Evolutionary conservation across 176 grass and related monocot species (phyloP).

Genomic region (Aegilops umbellulata): DNA sequence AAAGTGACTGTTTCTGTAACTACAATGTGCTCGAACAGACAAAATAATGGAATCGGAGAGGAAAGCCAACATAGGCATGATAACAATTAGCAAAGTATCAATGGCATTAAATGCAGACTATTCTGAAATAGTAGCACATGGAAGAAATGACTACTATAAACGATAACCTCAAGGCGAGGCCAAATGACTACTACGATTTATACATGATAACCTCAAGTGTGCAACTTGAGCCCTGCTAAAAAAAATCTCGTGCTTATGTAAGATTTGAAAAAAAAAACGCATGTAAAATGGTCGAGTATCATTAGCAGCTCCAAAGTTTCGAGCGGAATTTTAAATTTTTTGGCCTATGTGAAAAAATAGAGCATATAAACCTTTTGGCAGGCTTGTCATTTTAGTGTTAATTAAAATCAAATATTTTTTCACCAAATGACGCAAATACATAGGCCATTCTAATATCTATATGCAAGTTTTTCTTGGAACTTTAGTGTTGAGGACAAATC

Average conservation of each 20-base stretch:
- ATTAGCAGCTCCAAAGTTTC: background rate
- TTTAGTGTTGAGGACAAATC: background rate
- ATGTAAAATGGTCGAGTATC: background rate
- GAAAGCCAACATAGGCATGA: background rate
- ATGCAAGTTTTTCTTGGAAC: background rate
- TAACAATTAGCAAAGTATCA: background rate
- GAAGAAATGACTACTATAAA: background rate
- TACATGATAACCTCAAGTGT: background rate
- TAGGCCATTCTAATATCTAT: background rate
- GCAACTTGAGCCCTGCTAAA: background rate
- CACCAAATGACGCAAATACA: background rate
- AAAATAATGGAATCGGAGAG: background rate
- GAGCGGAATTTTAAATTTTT: background rate
- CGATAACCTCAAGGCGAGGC: background rate
- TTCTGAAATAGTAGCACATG: conserved; percentile 22
- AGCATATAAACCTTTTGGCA: background rate
- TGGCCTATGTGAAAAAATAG: background rate
- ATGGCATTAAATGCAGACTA: background rate
- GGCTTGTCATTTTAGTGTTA: background rate
- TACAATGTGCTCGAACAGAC: background rate
- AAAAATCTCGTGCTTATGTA: background rate
- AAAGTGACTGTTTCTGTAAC: conserved; percentile 14
- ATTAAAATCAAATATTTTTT: background rate
- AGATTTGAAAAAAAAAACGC: background rate
- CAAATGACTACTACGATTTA: background rate